Percentiles rank a stretch among this genome's conserved stretches.
phyloP scores from a whole-genome alignment of 768 basidiomycete genomes.

The Coprinopsis marcescibilis region DNA sequence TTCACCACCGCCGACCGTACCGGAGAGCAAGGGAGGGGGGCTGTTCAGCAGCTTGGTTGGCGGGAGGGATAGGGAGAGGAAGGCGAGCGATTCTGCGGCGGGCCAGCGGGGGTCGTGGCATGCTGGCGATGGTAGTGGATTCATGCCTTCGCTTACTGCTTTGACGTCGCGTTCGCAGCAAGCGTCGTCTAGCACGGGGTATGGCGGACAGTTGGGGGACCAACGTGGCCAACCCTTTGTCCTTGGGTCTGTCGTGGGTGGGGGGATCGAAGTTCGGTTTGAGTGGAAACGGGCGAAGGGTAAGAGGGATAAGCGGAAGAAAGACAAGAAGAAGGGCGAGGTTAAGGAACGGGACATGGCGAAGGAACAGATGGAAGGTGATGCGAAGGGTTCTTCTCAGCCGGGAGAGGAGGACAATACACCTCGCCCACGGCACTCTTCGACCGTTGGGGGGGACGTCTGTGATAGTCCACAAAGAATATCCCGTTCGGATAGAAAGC shows the following conservation, averaged over 20 bases:
- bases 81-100: constrained; percentile 12
- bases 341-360: constrained; percentile 13
- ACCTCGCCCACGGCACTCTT: background rate
- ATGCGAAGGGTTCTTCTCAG: constrained; percentile 1
- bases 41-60: constrained; percentile 4
- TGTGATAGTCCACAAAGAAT: constrained; percentile 1
- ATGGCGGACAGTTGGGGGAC: background rate
- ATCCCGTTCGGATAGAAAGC: constrained; percentile 21
- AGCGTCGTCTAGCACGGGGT: background rate
- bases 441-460: background rate
- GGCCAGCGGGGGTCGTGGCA: constrained; percentile 10
- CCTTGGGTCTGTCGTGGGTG: constrained; percentile 19
- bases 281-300: constrained; percentile 66
- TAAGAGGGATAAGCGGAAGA: constrained; percentile 21
- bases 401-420: background rate
- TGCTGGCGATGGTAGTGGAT: constrained; percentile 7
- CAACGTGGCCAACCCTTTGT: background rate
- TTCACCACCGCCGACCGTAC: constrained; percentile 4
- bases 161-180: background rate
- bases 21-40: constrained; percentile 7
- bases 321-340: constrained; percentile 14
- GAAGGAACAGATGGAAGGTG: constrained; percentile 5
- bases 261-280: constrained; percentile 64
- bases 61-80: constrained; percentile 4
- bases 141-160: constrained; percentile 2